These are phyloP conservation scores for Monilinia fructicola DNA, from an alignment of 2,329 filamentous ascomycete genomes.

Conservation along the genomic window DNA sequence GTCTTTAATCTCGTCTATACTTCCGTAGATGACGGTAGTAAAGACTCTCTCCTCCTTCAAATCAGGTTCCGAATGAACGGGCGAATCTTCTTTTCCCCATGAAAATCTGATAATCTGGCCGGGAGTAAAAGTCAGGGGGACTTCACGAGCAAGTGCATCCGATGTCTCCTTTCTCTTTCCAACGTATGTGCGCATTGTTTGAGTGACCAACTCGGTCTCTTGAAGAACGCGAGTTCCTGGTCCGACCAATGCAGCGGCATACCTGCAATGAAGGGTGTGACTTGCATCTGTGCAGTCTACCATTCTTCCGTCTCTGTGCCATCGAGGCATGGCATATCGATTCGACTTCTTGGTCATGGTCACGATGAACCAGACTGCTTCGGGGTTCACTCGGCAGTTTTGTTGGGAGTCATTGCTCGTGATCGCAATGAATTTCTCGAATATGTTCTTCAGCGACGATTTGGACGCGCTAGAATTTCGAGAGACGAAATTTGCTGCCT, in stretches of 20 bases:
- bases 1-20: background rate
- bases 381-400: background rate
- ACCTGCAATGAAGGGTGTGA: slow-evolving; percentile 16
- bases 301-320: slow-evolving; percentile 23
- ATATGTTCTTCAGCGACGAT: background rate
- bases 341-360: slow-evolving; percentile 8
- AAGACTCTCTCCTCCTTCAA: slow-evolving; percentile 19
- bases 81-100: slow-evolving; percentile 20
- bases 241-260: slow-evolving; percentile 6
- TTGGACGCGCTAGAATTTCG: background rate
- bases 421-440: slow-evolving; percentile 1
- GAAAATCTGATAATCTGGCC: slow-evolving; percentile 21
- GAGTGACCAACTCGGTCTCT: slow-evolving; percentile 3
- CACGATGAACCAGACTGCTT: slow-evolving; percentile 17
- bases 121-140: background rate
- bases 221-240: slow-evolving; percentile 16
- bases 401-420: background rate
- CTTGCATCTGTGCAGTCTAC: background rate
- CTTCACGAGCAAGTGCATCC: slow-evolving; percentile 7
- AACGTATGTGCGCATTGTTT: background rate
- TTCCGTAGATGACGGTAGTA: slow-evolving; percentile 3
- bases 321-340: slow-evolving; percentile 1
- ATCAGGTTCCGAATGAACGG: slow-evolving; percentile 25
- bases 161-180: slow-evolving; percentile 7
- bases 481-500: slow-evolving; percentile 18